phyloP scores from a whole-genome alignment of 352 stramenopile genomes.

The Globisporangium parvum region DNA sequence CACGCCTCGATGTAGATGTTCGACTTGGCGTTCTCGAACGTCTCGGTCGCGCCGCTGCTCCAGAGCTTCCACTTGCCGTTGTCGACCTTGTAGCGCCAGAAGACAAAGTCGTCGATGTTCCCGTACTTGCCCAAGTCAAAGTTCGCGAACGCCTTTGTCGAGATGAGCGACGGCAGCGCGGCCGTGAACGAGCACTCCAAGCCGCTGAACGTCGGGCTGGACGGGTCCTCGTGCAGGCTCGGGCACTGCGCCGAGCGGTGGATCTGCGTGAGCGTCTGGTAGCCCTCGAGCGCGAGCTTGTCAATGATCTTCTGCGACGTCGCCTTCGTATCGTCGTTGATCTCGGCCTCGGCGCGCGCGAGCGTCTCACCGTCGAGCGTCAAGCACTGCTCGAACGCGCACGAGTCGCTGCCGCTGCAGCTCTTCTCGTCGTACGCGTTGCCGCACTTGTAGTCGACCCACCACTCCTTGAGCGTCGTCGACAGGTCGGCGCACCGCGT shows the following conservation, averaged over 20 bases:
- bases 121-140: constrained; percentile 6
- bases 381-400: constrained; percentile 51
- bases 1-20: constrained; percentile 53
- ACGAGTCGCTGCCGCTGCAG: constrained; percentile 31
- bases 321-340: constrained; percentile 20
- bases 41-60: constrained; percentile 21
- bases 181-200: constrained; percentile 28
- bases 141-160: constrained; percentile 18
- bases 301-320: constrained; percentile 33
- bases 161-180: constrained; percentile 32
- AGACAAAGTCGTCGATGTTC: constrained; percentile 36
- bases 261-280: constrained; percentile 52
- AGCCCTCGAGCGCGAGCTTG: constrained; percentile 27
- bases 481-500: constrained; percentile 41
- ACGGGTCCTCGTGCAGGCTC: constrained; percentile 17
- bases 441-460: constrained; percentile 59
- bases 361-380: constrained; percentile 44
- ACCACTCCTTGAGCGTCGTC: constrained; percentile 46
- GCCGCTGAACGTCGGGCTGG: constrained; percentile 5
- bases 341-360: constrained; percentile 21
- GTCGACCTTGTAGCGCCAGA: constrained; percentile 56
- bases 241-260: constrained; percentile 52
- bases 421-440: constrained; percentile 32
- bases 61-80: constrained; percentile 27
- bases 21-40: constrained; percentile 33